Evolutionary conservation across 2,329 filamentous ascomycete species (phyloP).

Genomic region (Scolecobasidium constrictum): DNA sequence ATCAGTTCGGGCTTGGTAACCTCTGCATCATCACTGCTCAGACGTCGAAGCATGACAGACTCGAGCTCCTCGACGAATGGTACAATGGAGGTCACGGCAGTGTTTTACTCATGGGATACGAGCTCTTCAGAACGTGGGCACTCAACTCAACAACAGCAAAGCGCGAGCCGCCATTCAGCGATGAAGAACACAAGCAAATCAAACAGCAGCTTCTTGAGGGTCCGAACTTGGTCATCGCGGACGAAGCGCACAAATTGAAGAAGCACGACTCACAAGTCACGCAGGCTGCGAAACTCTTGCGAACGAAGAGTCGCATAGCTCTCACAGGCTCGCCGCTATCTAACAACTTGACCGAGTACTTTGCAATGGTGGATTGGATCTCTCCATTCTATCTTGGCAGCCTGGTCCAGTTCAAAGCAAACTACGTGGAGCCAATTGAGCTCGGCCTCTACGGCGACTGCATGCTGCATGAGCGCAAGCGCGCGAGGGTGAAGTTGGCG

Average conservation of each 20-base stretch:
- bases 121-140: conserved; percentile 47
- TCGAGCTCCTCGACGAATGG: conserved; percentile 47
- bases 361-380: conserved; percentile 80
- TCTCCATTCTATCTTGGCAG: conserved; percentile 67
- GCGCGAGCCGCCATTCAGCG: conserved; percentile 13
- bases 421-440: conserved; percentile 65
- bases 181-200: background rate
- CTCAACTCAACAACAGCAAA: conserved; percentile 19
- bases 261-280: conserved; percentile 47
- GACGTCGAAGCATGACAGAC: conserved; percentile 29
- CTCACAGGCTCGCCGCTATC: conserved; percentile 79
- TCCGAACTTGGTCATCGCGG: conserved; percentile 66
- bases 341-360: conserved; percentile 78
- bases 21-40: conserved; percentile 45
- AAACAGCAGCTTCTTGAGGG: conserved; percentile 40
- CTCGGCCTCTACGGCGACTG: conserved; percentile 61
- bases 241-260: conserved; percentile 77
- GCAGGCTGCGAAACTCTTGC: conserved; percentile 46
- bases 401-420: conserved; percentile 52
- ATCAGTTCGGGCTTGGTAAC: conserved; percentile 34
- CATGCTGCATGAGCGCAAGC: conserved; percentile 40
- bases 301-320: conserved; percentile 62
- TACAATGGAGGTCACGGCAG: conserved; percentile 47
- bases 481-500: conserved; percentile 54
- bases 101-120: conserved; percentile 66